Conservation (phyloP, 2,329 filamentous ascomycete species). For the Corynespora cassiicola region DNA sequence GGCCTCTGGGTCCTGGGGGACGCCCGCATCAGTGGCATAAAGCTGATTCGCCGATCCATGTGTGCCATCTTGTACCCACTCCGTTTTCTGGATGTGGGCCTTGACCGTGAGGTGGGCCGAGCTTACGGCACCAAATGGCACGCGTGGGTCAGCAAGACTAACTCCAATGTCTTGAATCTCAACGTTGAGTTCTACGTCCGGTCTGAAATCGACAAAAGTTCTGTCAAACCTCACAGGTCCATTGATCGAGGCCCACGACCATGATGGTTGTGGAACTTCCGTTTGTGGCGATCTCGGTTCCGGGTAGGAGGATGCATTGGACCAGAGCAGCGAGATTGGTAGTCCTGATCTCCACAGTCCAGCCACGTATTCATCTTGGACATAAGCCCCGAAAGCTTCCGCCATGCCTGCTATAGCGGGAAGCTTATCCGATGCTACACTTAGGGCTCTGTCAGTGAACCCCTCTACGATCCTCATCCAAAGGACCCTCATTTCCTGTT, state of each 20-base stretch:
- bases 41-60: too few relatives aligned
- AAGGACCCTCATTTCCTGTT: background rate
- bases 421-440: constrained; percentile 4
- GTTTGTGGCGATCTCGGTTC: background rate
- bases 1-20: too few relatives aligned
- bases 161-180: background rate
- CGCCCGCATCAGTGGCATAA: too few relatives aligned
- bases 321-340: constrained; percentile 2
- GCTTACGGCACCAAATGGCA: background rate
- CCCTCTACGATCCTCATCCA: constrained; percentile 3
- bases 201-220: background rate
- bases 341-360: constrained; percentile 2
- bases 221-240: background rate
- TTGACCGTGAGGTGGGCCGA: too few relatives aligned
- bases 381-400: background rate
- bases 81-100: too few relatives aligned
- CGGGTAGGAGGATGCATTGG: background rate
- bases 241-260: constrained; percentile 4
- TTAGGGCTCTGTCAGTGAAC: constrained; percentile 1
- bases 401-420: constrained; percentile 6
- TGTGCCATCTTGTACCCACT: too few relatives aligned
- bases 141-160: background rate
- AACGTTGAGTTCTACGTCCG: background rate
- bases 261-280: constrained; percentile 1
- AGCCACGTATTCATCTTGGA: constrained; percentile 4